phyloP scores from a whole-genome alignment of 2,329 filamentous ascomycete genomes.

The Emergomyces orientalis region DNA sequence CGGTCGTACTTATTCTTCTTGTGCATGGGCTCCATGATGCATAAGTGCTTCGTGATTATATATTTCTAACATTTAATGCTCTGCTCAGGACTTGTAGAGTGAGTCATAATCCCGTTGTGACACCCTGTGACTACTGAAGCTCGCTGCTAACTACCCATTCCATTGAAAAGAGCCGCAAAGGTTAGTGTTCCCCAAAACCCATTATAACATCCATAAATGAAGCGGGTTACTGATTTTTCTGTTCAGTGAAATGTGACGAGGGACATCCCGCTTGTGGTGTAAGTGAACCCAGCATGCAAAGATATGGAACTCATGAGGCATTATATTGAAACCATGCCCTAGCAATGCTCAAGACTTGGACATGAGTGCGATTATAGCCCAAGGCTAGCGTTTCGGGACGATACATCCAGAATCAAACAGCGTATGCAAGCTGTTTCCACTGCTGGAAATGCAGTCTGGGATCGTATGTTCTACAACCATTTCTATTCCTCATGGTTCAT shows the following conservation, averaged over 20 bases:
- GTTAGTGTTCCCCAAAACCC: conserved; percentile 18
- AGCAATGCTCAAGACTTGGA: conserved; percentile 48
- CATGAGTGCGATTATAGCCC: conserved; percentile 51
- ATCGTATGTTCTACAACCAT: conserved; percentile 37
- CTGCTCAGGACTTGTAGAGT: conserved; percentile 35
- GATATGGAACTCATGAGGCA: neutral
- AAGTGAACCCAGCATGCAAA: conserved; percentile 20
- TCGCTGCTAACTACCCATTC: neutral
- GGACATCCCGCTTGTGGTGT: conserved; percentile 46
- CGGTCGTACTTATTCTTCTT: neutral
- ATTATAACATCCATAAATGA: neutral
- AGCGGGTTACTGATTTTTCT: neutral
- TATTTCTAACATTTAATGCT: conserved; percentile 14
- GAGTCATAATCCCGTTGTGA: conserved; percentile 18
- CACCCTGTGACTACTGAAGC: neutral
- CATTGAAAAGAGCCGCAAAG: conserved; percentile 31
- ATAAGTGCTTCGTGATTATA: neutral
- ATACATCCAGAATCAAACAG: conserved; percentile 43
- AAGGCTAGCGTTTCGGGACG: conserved; percentile 46
- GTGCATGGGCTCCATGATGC: neutral
- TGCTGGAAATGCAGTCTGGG: conserved; percentile 47
- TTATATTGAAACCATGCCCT: neutral
- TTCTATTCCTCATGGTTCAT: neutral
- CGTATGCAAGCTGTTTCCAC: conserved; percentile 45
- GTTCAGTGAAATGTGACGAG: conserved; percentile 49